Evolutionary conservation across 2,329 filamentous ascomycete species (phyloP).

Genomic region (Colletotrichum sp.): DNA sequence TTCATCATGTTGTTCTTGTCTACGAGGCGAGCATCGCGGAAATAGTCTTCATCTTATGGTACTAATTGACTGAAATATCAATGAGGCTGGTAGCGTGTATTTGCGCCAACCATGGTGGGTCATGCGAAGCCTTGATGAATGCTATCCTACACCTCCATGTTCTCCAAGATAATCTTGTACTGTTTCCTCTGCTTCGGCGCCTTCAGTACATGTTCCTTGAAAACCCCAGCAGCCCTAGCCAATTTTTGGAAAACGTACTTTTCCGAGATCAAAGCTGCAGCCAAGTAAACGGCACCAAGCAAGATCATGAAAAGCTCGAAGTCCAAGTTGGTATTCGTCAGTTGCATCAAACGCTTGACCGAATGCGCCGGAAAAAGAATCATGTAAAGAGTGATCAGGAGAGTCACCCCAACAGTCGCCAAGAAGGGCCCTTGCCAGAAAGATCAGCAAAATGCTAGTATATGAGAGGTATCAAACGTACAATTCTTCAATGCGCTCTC

Average conservation of each 20-base stretch:
- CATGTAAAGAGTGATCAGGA: constrained; percentile 79
- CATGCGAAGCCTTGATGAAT: neutral
- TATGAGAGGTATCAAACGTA: constrained; percentile 46
- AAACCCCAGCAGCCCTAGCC: constrained; percentile 69
- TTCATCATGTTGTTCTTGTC: neutral
- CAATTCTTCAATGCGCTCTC: constrained; percentile 81
- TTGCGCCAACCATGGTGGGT: neutral
- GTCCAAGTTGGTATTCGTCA: constrained; percentile 75
- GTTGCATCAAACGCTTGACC: constrained; percentile 79
- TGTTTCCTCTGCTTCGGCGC: constrained; percentile 80
- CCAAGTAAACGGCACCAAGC: constrained; percentile 74
- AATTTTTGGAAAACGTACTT: constrained; percentile 71
- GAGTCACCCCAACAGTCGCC: constrained; percentile 71
- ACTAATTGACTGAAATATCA: neutral
- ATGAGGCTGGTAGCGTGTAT: neutral
- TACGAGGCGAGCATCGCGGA: neutral
- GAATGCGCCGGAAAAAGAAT: constrained; percentile 74
- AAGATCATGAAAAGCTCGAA: constrained; percentile 78
- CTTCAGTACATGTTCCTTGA: constrained; percentile 62
- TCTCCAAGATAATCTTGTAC: constrained; percentile 83
- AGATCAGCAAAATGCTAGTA: constrained; percentile 9
- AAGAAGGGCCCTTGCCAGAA: constrained; percentile 77
- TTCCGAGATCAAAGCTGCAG: constrained; percentile 74
- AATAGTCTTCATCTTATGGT: neutral
- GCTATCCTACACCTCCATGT: constrained; percentile 48